Evolutionary conservation across 2,329 filamentous ascomycete species (phyloP).

Genomic region (Stemphylium beticola): DNA sequence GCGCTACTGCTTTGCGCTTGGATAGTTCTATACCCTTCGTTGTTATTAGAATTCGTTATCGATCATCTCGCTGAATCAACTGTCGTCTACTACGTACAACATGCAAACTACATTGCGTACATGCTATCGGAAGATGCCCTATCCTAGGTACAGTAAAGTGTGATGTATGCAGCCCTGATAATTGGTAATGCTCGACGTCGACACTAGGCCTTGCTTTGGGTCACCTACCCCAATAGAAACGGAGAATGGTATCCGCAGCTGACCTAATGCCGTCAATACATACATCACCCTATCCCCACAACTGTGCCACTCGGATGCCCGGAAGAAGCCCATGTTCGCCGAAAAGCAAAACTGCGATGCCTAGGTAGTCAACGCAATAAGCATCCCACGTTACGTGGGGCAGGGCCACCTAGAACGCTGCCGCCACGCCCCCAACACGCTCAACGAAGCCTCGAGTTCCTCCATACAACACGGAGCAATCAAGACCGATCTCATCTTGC

Average conservation of each 20-base stretch:
- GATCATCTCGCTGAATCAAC: neutral
- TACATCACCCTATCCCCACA: neutral
- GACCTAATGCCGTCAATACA: neutral
- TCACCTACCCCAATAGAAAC: neutral
- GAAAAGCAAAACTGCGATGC: neutral
- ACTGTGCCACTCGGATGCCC: neutral
- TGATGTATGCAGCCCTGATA: neutral
- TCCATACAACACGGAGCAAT: slow-evolving; percentile 28
- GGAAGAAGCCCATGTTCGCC: neutral
- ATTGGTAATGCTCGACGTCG: neutral
- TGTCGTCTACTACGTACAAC: neutral
- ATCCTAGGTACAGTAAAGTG: neutral
- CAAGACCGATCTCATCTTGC: slow-evolving; percentile 26
- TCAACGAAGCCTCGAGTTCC: slow-evolving; percentile 4
- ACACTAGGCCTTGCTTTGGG: neutral
- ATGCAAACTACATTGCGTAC: neutral
- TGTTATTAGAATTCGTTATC: neutral
- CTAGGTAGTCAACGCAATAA: neutral
- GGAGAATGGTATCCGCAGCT: neutral
- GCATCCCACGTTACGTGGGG: slow-evolving; percentile 13
- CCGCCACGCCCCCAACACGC: slow-evolving; percentile 4
- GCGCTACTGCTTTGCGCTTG: slow-evolving; percentile 7
- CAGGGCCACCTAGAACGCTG: slow-evolving; percentile 4
- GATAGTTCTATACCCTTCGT: slow-evolving; percentile 19
- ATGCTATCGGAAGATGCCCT: neutral